Percentiles rank a stretch among this genome's conserved stretches.
phyloP scores from a whole-genome alignment of 2,329 filamentous ascomycete genomes.

The Aspergillus texensis region DNA sequence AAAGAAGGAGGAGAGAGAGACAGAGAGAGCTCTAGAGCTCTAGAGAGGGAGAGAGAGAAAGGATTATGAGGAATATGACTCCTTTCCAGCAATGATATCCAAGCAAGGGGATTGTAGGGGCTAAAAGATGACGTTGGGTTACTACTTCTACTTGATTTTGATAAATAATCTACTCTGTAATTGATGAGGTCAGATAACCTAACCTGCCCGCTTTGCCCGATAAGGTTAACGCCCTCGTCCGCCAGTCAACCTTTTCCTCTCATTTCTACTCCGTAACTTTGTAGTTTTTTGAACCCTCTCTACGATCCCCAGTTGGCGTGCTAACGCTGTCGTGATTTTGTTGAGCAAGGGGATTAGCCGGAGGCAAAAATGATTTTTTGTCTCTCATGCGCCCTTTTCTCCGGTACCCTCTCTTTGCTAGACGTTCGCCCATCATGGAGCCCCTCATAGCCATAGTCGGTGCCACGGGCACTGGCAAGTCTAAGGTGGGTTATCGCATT shows the following conservation, averaged over 20 bases:
- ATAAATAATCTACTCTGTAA: neutral
- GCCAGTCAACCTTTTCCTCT: neutral
- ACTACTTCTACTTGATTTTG: neutral
- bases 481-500: slow-evolving; percentile 64
- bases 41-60: neutral
- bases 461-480: slow-evolving; percentile 91
- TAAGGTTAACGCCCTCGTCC: neutral
- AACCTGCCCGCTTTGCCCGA: neutral
- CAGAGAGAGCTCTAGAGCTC: neutral
- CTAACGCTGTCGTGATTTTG: neutral
- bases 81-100: neutral
- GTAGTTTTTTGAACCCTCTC: too few relatives aligned
- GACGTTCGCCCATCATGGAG: slow-evolving; percentile 33
- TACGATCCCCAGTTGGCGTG: neutral
- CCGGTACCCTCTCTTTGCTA: slow-evolving; percentile 22
- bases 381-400: slow-evolving; percentile 32
- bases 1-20: neutral
- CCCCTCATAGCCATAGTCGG: slow-evolving; percentile 82
- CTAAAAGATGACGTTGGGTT: neutral
- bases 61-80: neutral
- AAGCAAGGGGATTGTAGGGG: neutral
- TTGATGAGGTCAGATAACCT: neutral
- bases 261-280: neutral
- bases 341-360: neutral
- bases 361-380: slow-evolving; percentile 14